Base-by-base conservation (phyloP, 2,329 filamentous ascomycete genomes). In the Beauveria varroae region DNA sequence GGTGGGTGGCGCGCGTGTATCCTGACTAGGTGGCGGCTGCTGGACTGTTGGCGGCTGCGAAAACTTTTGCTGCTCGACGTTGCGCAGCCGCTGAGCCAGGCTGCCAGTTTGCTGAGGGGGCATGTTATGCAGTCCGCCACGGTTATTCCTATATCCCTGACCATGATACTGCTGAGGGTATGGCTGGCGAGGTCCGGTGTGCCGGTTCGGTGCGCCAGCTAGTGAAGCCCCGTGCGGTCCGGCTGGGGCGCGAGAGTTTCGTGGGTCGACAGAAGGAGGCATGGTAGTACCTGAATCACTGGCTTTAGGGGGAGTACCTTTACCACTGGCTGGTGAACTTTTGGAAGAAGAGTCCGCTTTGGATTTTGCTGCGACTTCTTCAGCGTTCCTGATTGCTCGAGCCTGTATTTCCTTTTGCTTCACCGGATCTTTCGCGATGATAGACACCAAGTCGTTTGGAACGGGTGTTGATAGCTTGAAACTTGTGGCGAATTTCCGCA, bases 401-500 rank as follows among this genome's bases (percentile, higher is more conserved):
- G 92, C 89, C 69, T 96, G 88, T 65, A 99, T 98, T 70, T 93
- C 86, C 69, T 92, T 87, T 75, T 98, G 95, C 77, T 97, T 99
- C 51, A 80, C 83, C n/a, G 92, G 92, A 71, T 99, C 95, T 73
- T 98, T 99, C 62, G 95, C 93, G 63, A 99, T 88, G 66, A 99
- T 99, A 1, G 91, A 88, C 30, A 99, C 92, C 41, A 99, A 77
- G 73, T 99, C 95, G 57, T 85, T 87, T 1, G 95, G 95, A 12
- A 99, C 92, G 6, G 93, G 92, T 3, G 93, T 97, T 55, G 90
- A 88, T 20, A 99, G 83, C 76, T 98, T 98, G 81, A 99, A 99
- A 71, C 85, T 95, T 67, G 87, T 85, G 1, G 95, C 91, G 74
- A 99, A 99, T 70, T 93, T 96, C 80, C 95, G 96, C 62, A 99